These are phyloP conservation scores for Tuber umbilicatum DNA, from an alignment of 495 filamentous ascomycete species.

Conservation along the genomic window DNA sequence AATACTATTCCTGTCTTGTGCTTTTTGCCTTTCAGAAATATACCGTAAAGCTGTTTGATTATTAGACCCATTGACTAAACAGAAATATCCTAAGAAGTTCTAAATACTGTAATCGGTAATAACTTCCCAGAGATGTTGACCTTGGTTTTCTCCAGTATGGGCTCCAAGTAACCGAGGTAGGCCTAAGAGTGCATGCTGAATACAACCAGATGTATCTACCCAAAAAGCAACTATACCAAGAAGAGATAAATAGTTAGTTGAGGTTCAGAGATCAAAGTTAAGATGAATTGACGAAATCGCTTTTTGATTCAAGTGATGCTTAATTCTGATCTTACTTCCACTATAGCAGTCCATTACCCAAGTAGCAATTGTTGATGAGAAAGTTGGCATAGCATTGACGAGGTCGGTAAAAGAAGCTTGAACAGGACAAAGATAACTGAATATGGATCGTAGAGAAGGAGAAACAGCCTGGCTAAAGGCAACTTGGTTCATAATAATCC, in stretches of 20 bases:
- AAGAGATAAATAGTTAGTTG: slow-evolving; percentile 11
- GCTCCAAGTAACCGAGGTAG: slow-evolving; percentile 5
- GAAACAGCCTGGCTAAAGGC: slow-evolving; percentile 5
- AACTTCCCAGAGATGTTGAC: slow-evolving; percentile 7
- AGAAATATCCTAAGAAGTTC: slow-evolving; percentile 20
- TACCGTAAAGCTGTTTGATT: slow-evolving; percentile 7
- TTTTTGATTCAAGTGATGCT: too few species aligned
- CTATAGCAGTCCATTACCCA: too few species aligned
- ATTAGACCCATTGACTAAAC: slow-evolving; percentile 26
- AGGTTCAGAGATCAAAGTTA: slow-evolving; percentile 21
- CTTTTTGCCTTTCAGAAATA: background rate
- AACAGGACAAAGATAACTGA: slow-evolving; percentile 5
- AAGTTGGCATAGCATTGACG: background rate
- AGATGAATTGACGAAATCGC: slow-evolving; percentile 9
- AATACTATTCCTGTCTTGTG: background rate
- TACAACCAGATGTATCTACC: background rate
- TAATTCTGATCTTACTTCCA: too few species aligned
- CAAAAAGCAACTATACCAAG: too few species aligned
- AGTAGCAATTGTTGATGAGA: slow-evolving; percentile 6
- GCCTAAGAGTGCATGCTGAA: slow-evolving; percentile 7
- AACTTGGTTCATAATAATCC: slow-evolving; percentile 17
- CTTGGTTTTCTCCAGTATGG: slow-evolving; percentile 32
- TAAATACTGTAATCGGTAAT: slow-evolving; percentile 23
- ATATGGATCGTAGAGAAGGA: background rate
- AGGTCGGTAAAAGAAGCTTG: slow-evolving; percentile 1